Evolutionary conservation across 108 stramenopile species (phyloP).

Genomic region (Parmales sp.): DNA sequence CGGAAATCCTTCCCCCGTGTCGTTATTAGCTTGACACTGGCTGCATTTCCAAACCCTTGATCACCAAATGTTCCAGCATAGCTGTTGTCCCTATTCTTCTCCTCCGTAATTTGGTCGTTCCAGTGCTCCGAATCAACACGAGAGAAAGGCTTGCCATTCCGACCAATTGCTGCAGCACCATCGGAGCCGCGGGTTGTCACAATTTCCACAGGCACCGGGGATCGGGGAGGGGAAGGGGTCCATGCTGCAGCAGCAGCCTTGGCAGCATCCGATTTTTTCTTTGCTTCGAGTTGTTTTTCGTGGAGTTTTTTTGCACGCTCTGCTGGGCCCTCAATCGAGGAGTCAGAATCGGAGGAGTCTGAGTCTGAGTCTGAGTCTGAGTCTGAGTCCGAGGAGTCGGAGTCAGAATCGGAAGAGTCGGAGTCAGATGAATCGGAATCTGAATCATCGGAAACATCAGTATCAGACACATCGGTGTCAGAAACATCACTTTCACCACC

Average conservation of each 20-base stretch:
- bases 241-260: constrained; percentile 73
- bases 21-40: constrained; percentile 77
- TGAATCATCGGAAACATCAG: too few species aligned
- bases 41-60: constrained; percentile 87
- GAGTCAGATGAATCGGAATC: too few species aligned
- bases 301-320: too few species aligned
- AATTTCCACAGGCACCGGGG: constrained; percentile 24
- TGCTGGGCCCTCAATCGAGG: too few species aligned
- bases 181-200: constrained; percentile 55
- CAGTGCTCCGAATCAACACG: constrained; percentile 86
- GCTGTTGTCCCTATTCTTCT: constrained; percentile 84
- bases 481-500: too few species aligned
- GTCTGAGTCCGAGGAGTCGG: too few species aligned
- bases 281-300: too few species aligned
- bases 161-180: constrained; percentile 67
- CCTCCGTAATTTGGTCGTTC: constrained; percentile 74
- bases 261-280: too few species aligned
- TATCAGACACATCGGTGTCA: too few species aligned
- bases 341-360: too few species aligned
- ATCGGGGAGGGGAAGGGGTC: constrained; percentile 50
- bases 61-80: constrained; percentile 86
- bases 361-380: too few species aligned
- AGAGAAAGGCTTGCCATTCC: constrained; percentile 78
- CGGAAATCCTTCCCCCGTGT: constrained; percentile 95
- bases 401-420: too few species aligned